A percentile compares a stretch with the other conserved stretches of the same genome.
Evolutionary conservation across 257 asterid genomes (phyloP).

Genomic region (Asclepias syriaca): DNA sequence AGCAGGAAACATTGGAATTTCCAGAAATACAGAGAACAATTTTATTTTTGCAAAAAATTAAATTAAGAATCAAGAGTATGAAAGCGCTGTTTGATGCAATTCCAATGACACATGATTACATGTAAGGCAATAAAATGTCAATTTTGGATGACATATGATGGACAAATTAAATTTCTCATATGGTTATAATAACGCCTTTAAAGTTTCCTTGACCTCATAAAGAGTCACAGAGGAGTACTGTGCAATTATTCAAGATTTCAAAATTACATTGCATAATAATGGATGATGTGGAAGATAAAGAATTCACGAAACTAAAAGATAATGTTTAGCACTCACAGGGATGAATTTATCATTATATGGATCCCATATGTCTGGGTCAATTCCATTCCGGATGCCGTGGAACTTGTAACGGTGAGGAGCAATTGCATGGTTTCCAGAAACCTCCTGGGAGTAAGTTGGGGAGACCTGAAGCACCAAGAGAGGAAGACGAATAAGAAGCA

Average conservation of each 20-base stretch:
- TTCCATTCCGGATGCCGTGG: conserved; percentile 94
- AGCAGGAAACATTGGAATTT: too few species aligned
- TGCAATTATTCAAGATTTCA: neutral
- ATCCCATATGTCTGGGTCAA: conserved; percentile 98
- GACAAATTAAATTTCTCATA: neutral
- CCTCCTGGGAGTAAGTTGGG: conserved; percentile 87
- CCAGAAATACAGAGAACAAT: too few species aligned
- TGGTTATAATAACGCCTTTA: neutral
- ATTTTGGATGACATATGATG: neutral
- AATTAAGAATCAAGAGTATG: neutral
- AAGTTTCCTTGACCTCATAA: neutral
- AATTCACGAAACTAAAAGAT: conserved; percentile 1
- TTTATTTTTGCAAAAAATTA: neutral
- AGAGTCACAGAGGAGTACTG: neutral
- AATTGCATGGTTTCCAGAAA: conserved; percentile 64
- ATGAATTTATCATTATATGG: conserved; percentile 83
- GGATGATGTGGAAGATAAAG: conserved; percentile 7
- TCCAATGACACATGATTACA: neutral
- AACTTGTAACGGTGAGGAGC: conserved; percentile 82
- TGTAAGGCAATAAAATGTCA: neutral
- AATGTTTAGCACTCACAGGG: conserved; percentile 53
- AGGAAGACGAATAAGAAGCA: conserved; percentile 1
- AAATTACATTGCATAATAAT: neutral
- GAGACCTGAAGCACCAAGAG: conserved; percentile 61
- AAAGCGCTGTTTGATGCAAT: neutral